Evolutionary conservation across 352 stramenopile genomes (phyloP).

Genomic region (Pythium brassicae): DNA sequence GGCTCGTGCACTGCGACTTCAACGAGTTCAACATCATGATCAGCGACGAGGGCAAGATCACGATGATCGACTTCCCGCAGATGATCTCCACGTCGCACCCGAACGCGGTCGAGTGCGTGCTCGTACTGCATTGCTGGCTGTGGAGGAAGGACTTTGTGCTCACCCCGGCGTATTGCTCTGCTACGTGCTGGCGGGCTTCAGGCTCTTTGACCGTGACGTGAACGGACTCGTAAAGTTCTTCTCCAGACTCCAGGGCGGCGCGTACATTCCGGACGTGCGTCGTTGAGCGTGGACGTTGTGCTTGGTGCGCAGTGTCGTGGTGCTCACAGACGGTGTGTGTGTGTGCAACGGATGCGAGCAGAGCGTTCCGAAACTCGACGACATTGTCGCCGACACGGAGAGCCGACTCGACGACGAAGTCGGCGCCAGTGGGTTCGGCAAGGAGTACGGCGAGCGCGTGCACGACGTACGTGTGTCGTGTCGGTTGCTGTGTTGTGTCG

Average conservation of each 20-base stretch:
- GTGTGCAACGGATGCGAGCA: constrained; percentile 7
- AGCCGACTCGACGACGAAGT: constrained; percentile 63
- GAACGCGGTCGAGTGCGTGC: constrained; percentile 95
- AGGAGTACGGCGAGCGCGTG: constrained; percentile 70
- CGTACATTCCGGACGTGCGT: constrained; percentile 85
- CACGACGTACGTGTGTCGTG: constrained; percentile 39
- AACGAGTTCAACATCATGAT: constrained; percentile 99
- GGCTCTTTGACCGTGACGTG: constrained; percentile 94
- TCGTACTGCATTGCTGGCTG: not conserved
- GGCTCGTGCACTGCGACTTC: constrained; percentile 99
- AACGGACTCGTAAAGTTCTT: constrained; percentile 96
- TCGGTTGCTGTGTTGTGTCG: not conserved
- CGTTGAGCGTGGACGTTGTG: constrained; percentile 3
- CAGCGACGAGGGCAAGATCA: constrained; percentile 91
- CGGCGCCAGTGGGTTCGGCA: constrained; percentile 76
- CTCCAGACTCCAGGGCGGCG: constrained; percentile 72
- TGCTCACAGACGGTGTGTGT: no score
- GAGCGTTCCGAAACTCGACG: constrained; percentile 46
- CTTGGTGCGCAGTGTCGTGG: not conserved
- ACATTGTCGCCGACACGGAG: constrained; percentile 71
- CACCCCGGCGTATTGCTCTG: constrained; percentile 1
- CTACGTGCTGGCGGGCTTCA: constrained; percentile 11
- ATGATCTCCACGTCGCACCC: constrained; percentile 99
- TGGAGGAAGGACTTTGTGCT: not conserved
- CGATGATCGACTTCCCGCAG: constrained; percentile 99